Evolutionary conservation across 495 filamentous ascomycete species (phyloP).

Genomic region (Aspergillus ostianus): DNA sequence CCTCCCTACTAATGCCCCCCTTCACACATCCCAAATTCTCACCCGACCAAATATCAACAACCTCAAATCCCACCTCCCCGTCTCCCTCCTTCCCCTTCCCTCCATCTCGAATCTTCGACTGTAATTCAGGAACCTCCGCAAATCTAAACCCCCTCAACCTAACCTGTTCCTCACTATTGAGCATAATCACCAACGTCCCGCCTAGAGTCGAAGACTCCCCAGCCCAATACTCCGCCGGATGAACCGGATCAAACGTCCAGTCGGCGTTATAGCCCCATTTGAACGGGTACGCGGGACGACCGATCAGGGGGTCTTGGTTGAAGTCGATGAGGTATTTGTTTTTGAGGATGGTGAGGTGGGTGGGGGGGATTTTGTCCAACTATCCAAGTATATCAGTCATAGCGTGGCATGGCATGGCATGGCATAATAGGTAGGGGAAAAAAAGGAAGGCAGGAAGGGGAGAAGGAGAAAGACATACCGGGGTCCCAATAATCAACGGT

Average conservation of each 20-base stretch:
- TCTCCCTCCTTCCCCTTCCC: conserved; percentile 45
- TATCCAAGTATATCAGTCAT: conserved; percentile 13
- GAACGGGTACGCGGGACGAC: conserved; percentile 56
- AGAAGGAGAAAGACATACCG: conserved; percentile 28
- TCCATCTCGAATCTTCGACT: conserved; percentile 51
- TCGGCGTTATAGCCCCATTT: conserved; percentile 65
- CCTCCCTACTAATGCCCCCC: conserved; percentile 29
- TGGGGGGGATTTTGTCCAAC: conserved; percentile 40
- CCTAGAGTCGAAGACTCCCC: conserved; percentile 47
- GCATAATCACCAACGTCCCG: conserved; percentile 52
- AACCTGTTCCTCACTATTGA: conserved; percentile 44
- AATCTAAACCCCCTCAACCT: conserved; percentile 45
- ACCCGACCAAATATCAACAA: not conserved
- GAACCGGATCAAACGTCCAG: conserved; percentile 57
- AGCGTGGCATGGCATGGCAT: no score
- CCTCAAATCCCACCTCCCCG: not conserved
- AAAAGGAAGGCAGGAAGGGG: conserved; percentile 3
- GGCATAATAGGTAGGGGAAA: no score
- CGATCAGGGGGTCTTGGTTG: conserved; percentile 56
- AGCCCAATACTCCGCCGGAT: conserved; percentile 62
- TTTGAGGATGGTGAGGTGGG: conserved; percentile 53
- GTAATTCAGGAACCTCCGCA: conserved; percentile 53
- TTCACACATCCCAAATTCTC: conserved; percentile 44
- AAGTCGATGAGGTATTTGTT: conserved; percentile 60
- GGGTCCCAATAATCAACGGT: conserved; percentile 58